These are phyloP conservation scores for Ceratocystis harringtonii DNA, from an alignment of 2,329 filamentous ascomycete genomes.

Conservation along the genomic window DNA sequence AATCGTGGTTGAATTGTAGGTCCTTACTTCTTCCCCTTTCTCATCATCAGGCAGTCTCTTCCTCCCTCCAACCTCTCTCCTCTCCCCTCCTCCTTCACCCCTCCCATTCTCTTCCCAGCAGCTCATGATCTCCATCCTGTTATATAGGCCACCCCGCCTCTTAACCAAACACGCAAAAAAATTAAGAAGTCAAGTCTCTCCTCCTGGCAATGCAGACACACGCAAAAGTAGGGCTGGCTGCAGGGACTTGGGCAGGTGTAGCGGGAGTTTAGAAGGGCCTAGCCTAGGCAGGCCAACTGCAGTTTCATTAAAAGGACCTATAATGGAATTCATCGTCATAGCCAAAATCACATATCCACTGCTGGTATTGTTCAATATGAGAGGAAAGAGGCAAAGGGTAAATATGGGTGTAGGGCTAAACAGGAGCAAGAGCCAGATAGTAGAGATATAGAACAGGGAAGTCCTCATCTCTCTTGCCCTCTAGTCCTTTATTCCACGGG, in stretches of 20 bases:
- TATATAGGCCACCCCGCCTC: not conserved
- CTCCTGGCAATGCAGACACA: not conserved
- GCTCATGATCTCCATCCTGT: not conserved
- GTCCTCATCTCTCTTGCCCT: not conserved
- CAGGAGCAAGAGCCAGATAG: not conserved
- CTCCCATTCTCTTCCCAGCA: not conserved
- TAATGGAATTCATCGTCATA: not conserved
- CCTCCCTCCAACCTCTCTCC: not conserved
- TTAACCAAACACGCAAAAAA: not conserved
- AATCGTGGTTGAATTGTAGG: not conserved
- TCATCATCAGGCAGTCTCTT: not conserved
- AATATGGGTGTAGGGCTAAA: not conserved
- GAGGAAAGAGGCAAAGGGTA: not conserved
- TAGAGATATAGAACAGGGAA: not conserved
- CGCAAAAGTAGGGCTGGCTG: constrained; percentile 2
- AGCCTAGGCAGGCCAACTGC: not conserved
- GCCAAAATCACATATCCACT: not conserved
- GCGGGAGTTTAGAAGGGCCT: not conserved
- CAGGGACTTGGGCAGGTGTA: not conserved
- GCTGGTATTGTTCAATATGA: not conserved
- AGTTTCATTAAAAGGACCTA: not conserved
- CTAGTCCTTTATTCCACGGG: too few species aligned
- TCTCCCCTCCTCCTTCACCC: not conserved
- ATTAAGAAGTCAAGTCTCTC: not conserved
- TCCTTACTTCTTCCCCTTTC: too few species aligned